A percentile compares a stretch with the other conserved stretches of the same genome.
Conservation (phyloP, 495 filamentous ascomycete species). For the Penicillium cataractarum region DNA sequence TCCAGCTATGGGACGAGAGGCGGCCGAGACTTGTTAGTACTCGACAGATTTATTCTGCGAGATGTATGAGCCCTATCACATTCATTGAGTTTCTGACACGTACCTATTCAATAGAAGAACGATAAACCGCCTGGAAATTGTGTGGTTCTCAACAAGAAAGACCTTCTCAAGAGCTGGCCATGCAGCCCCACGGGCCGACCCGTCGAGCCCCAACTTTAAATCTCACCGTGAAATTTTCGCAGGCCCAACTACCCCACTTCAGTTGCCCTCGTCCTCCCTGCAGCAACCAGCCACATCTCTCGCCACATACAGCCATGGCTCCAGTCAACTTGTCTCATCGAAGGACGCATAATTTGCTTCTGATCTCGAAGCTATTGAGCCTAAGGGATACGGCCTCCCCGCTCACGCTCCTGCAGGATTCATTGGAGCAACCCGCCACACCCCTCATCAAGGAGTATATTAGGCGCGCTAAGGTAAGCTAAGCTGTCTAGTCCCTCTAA, state of each 20-base stretch:
- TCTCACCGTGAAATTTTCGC: constrained; percentile 32
- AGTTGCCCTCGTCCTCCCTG: constrained; percentile 14
- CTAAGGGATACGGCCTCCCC: constrained; percentile 80
- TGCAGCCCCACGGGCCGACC: constrained; percentile 32
- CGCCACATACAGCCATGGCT: constrained; percentile 31
- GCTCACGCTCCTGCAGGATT: constrained; percentile 83
- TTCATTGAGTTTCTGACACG: too few relatives aligned
- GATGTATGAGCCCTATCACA: background rate
- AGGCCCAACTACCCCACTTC: constrained; percentile 32
- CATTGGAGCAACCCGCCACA: constrained; percentile 76
- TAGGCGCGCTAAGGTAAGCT: constrained; percentile 67
- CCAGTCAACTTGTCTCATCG: constrained; percentile 62
- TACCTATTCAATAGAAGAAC: background rate
- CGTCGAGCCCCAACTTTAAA: constrained; percentile 42
- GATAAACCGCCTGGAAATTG: too few relatives aligned
- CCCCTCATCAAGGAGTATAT: constrained; percentile 76
- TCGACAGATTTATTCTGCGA: too few relatives aligned
- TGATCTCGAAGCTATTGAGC: constrained; percentile 82
- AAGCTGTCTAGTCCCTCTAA: background rate
- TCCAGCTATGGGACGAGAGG: too few relatives aligned
- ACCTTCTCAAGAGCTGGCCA: background rate
- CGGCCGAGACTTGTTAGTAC: too few relatives aligned
- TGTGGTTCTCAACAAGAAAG: background rate
- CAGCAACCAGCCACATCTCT: constrained; percentile 2
- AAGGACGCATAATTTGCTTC: constrained; percentile 81